Conservation (phyloP, 1,284 basidiomycete genomes). For the Fomitopsis palustris region DNA sequence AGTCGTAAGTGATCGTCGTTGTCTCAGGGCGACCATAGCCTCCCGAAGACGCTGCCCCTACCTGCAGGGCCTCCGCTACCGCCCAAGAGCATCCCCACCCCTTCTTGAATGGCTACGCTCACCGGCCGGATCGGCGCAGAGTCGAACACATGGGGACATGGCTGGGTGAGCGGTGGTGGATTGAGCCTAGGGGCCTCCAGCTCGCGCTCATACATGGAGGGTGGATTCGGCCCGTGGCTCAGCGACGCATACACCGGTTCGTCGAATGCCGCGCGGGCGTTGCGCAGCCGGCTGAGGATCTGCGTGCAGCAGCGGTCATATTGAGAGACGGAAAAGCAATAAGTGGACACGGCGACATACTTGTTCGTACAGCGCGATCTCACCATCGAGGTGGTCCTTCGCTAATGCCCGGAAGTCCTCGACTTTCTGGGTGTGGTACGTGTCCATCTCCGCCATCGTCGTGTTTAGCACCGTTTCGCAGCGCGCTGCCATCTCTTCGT, state of each 20-base stretch:
- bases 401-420: constrained; percentile 63
- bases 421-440: constrained; percentile 69
- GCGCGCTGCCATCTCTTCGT: constrained; percentile 64
- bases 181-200: constrained; percentile 52
- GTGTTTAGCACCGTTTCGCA: constrained; percentile 87
- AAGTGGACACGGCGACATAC: constrained; percentile 26
- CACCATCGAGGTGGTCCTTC: constrained; percentile 70
- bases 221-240: constrained; percentile 45
- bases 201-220: constrained; percentile 74
- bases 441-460: constrained; percentile 85
- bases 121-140: constrained; percentile 73
- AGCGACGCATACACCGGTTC: constrained; percentile 43
- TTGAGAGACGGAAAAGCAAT: not conserved
- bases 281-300: constrained; percentile 53
- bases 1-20: not conserved
- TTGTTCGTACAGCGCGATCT: constrained; percentile 74
- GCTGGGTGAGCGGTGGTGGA: constrained; percentile 55
- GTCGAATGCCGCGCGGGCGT: constrained; percentile 52
- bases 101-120: constrained; percentile 68
- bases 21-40: constrained; percentile 47
- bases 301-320: constrained; percentile 18
- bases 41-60: constrained; percentile 59
- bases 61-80: constrained; percentile 33
- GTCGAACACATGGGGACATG: constrained; percentile 75
- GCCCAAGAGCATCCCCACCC: constrained; percentile 57